phyloP scores from a whole-genome alignment of 1,139 yeast genomes.

The Suhomyces panamericanus region DNA sequence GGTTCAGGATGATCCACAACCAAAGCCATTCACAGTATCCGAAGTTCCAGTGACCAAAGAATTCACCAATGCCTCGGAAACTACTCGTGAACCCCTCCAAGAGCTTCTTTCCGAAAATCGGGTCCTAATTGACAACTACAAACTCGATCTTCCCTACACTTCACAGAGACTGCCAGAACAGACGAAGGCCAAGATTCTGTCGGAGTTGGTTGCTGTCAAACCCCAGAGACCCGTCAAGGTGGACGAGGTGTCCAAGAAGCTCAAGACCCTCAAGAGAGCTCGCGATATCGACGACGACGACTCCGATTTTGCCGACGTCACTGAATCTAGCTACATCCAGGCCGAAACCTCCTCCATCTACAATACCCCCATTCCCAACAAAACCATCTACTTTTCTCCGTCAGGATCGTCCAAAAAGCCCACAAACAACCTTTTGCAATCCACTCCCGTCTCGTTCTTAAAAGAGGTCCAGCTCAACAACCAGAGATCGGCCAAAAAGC shows the following conservation, averaged over 20 bases:
- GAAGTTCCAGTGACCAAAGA: slow-evolving; percentile 17
- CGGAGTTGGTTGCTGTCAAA: neutral
- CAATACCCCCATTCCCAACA: slow-evolving; percentile 34
- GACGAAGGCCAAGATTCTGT: neutral
- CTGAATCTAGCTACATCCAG: slow-evolving; percentile 12
- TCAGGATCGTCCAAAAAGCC: slow-evolving; percentile 26
- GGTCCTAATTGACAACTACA: slow-evolving; percentile 18
- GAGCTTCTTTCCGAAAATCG: slow-evolving; percentile 28
- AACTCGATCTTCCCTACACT: slow-evolving; percentile 22
- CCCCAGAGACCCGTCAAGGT: neutral
- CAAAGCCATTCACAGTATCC: slow-evolving; percentile 14
- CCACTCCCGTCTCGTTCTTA: slow-evolving; percentile 29
- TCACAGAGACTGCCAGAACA: neutral
- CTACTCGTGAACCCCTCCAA: slow-evolving; percentile 30
- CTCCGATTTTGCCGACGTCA: slow-evolving; percentile 7
- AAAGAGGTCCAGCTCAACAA: slow-evolving; percentile 17
- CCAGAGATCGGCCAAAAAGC: slow-evolving; percentile 16
- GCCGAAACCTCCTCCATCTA: slow-evolving; percentile 21
- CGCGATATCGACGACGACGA: slow-evolving; percentile 13
- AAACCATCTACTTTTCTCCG: slow-evolving; percentile 36
- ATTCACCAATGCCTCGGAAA: slow-evolving; percentile 7
- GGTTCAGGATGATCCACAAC: slow-evolving; percentile 21
- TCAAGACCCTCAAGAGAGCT: slow-evolving; percentile 8
- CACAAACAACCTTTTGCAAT: slow-evolving; percentile 16
- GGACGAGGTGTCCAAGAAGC: neutral